Percentiles rank a stretch among this genome's conserved stretches.
These are phyloP conservation scores for Zhuliangozyma blackwelliae DNA, from an alignment of 1,139 yeast species.

Conservation along the genomic window DNA sequence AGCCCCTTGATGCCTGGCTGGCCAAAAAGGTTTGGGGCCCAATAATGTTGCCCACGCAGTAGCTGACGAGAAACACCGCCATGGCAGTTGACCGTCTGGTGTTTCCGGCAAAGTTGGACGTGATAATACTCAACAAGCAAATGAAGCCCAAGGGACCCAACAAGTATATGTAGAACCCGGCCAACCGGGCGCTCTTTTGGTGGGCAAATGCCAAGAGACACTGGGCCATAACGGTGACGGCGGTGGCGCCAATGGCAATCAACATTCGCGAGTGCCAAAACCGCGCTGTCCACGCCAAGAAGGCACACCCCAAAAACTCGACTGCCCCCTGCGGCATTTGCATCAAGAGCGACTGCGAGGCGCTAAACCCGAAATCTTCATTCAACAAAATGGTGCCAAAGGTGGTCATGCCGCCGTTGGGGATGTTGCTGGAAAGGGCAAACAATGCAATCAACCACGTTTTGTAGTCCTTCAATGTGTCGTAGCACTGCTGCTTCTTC, in stretches of 20 bases:
- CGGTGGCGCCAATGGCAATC: slow-evolving; percentile 39
- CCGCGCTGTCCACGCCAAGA: slow-evolving; percentile 23
- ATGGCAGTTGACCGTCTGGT: slow-evolving; percentile 62
- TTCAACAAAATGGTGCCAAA: slow-evolving; percentile 44
- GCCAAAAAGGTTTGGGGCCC: slow-evolving; percentile 68
- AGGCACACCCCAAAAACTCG: slow-evolving; percentile 39
- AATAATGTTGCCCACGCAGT: slow-evolving; percentile 63
- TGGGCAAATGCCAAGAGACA: slow-evolving; percentile 48
- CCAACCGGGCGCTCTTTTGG: slow-evolving; percentile 30
- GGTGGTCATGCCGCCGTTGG: slow-evolving; percentile 38
- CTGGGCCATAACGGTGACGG: slow-evolving; percentile 33
- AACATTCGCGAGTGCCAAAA: slow-evolving; percentile 33
- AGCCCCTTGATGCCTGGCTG: slow-evolving; percentile 46
- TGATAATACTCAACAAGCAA: slow-evolving; percentile 43
- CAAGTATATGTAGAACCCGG: slow-evolving; percentile 32
- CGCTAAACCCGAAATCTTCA: slow-evolving; percentile 39
- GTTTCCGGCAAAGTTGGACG: slow-evolving; percentile 66
- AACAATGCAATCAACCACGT: slow-evolving; percentile 39
- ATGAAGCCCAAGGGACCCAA: slow-evolving; percentile 41
- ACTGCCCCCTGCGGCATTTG: slow-evolving; percentile 36
- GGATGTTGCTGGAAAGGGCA: slow-evolving; percentile 25
- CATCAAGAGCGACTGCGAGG: slow-evolving; percentile 25
- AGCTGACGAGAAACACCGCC: slow-evolving; percentile 57
- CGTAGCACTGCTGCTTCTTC: slow-evolving; percentile 50
- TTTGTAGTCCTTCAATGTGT: slow-evolving; percentile 46